Evolutionary conservation across 257 asterid genomes (phyloP).

Genomic region (Nicotiana undulata): DNA sequence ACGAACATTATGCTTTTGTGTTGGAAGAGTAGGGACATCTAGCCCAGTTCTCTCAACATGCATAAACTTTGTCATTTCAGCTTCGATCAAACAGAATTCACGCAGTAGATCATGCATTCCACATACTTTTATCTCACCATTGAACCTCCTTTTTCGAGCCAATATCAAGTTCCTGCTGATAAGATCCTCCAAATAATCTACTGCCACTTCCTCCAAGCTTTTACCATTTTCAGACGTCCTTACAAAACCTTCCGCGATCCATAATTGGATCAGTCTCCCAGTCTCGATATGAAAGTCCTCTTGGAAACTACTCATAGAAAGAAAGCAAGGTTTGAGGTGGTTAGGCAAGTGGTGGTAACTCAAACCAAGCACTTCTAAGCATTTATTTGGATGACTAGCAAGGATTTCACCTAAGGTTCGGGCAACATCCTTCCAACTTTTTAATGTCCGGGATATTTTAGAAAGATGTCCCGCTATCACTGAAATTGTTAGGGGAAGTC

Average conservation of each 20-base stretch:
- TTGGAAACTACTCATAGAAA: neutral
- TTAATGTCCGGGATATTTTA: neutral
- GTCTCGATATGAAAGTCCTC: neutral
- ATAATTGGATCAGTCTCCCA: neutral
- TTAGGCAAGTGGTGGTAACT: conserved; percentile 4
- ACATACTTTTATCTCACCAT: neutral
- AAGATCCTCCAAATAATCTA: conserved; percentile 1
- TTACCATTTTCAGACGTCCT: neutral
- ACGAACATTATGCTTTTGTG: neutral
- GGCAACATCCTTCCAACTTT: neutral
- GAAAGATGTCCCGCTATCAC: neutral
- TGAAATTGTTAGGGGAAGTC: conserved; percentile 1
- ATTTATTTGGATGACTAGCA: neutral
- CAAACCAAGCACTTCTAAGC: neutral
- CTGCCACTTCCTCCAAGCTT: neutral
- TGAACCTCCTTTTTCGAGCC: neutral
- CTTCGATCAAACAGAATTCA: neutral
- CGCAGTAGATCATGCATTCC: conserved; percentile 2
- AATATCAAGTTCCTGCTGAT: neutral
- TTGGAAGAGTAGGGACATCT: no score
- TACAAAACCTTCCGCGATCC: conserved; percentile 8
- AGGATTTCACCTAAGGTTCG: neutral
- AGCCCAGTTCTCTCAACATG: no score
- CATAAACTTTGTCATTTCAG: neutral
- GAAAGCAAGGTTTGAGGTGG: conserved; percentile 4